Base-by-base conservation (phyloP, 163 green algal species). In the Volvox carteri region DNA sequence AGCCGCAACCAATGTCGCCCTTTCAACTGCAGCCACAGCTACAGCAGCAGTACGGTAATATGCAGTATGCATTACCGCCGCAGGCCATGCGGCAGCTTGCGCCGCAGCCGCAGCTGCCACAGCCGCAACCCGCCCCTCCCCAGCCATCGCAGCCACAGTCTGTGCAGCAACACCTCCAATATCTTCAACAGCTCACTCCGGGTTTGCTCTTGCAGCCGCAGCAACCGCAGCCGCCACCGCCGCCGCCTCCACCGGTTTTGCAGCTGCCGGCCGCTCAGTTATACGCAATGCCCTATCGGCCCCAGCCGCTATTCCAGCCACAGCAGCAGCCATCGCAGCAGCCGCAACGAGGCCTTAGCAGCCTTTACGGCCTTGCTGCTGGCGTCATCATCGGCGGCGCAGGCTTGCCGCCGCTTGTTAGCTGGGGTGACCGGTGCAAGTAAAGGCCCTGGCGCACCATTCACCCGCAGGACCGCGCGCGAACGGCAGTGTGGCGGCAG, bases 381-480 rank as follows among this genome's bases (percentile, higher is more conserved):
- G 58, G 35, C 19, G 78, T 19, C 19, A 44, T 16, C 21, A 60
- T 30, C 5, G 42, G 35, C 33, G 78, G 46, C 44, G 44, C n/a
- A 1, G 81, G 81, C 5, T 18, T 79, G 42, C 65, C 81, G 35
- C 44, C 81, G 6, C 65, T 87, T 30, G 81, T 87, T 6, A 87
- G 81, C 65, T 87, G 81, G 65, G 62, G 81, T 1, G 81, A 79
- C 14, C 81, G 81, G 0, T 58, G 60, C 44, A 84, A 70, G 46
- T 84, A 70, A 67, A 7, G 37, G 33, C 18, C 46, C 33, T 11
- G 62, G 54, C 54, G n/a, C n/a, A n/a, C n/a, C n/a, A n/a, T n/a
- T n/a, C n/a, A n/a, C n/a, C n/a, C n/a, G n/a, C n/a, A n/a, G n/a
- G n/a, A n/a, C n/a, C n/a, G n/a, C n/a, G n/a, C n/a, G n/a, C n/a